Percentiles rank a stretch among this genome's conserved stretches.
Evolutionary conservation across 2,329 filamentous ascomycete genomes (phyloP).

Genomic region (Lachnellula occidentalis): DNA sequence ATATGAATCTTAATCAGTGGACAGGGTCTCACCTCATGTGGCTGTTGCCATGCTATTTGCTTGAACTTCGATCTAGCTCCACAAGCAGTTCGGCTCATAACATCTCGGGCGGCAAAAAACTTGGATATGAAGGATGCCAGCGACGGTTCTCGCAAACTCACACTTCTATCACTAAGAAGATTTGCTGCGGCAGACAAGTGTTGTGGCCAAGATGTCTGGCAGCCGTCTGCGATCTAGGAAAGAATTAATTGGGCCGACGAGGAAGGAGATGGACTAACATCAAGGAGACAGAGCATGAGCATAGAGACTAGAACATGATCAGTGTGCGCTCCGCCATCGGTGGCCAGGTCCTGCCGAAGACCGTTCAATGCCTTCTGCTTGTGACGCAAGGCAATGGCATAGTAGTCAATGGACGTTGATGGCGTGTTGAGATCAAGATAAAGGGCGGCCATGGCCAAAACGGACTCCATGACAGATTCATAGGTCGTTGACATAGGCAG

Average conservation of each 20-base stretch:
- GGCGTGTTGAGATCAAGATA: slow-evolving; percentile 9
- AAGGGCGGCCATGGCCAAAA: slow-evolving; percentile 9
- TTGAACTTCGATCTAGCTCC: slow-evolving; percentile 12
- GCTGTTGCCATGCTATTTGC: slow-evolving; percentile 9
- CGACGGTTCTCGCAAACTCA: neutral
- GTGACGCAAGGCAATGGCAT: slow-evolving; percentile 9
- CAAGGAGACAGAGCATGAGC: slow-evolving; percentile 13
- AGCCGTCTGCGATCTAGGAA: too few relatives aligned
- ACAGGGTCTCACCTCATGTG: slow-evolving; percentile 1
- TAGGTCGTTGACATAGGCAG: slow-evolving; percentile 8
- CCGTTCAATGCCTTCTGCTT: slow-evolving; percentile 9
- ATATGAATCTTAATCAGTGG: too few relatives aligned
- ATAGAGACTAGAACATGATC: slow-evolving; percentile 10
- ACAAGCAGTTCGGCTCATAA: slow-evolving; percentile 15
- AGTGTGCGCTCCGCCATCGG: slow-evolving; percentile 1
- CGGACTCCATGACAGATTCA: slow-evolving; percentile 9
- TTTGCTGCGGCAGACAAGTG: too few relatives aligned
- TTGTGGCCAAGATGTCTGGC: too few relatives aligned
- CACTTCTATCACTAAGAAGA: too few relatives aligned
- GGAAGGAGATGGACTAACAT: slow-evolving; percentile 1
- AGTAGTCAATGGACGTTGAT: slow-evolving; percentile 3
- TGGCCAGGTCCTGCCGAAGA: slow-evolving; percentile 6
- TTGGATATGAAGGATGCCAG: slow-evolving; percentile 11
- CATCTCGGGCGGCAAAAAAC: slow-evolving; percentile 14
- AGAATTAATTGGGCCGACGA: neutral